Conservation (phyloP, 306 rosid genomes). For the Citrullus colocynthis region DNA sequence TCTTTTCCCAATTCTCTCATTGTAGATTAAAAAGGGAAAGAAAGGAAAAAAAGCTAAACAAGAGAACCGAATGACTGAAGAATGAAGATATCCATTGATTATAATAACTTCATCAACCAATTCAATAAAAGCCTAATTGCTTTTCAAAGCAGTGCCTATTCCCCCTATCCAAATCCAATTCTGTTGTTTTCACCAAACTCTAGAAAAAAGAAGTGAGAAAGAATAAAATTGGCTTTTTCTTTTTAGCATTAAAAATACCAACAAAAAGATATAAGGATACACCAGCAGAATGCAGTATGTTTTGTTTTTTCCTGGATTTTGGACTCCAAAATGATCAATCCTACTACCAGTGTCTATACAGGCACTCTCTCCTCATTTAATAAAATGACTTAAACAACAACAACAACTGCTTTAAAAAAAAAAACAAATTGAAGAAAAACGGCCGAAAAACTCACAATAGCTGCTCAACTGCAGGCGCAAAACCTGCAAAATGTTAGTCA, state of each 20-base stretch:
- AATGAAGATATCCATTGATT: background rate
- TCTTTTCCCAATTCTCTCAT: background rate
- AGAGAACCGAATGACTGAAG: background rate
- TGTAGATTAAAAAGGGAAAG: background rate
- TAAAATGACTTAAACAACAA: background rate
- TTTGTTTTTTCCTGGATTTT: background rate
- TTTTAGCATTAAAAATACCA: constrained; percentile 4
- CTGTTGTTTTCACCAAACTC: background rate
- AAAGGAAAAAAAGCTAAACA: background rate
- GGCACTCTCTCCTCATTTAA: background rate
- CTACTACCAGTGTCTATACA: constrained; percentile 2
- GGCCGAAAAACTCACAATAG: background rate
- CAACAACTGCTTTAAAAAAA: background rate
- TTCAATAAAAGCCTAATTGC: background rate
- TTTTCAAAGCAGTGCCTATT: background rate
- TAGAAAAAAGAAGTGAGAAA: background rate
- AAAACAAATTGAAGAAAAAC: background rate
- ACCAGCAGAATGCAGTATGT: background rate
- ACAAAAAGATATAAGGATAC: background rate
- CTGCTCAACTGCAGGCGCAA: constrained; percentile 8
- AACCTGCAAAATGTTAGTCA: constrained; percentile 8
- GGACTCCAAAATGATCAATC: background rate
- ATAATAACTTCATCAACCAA: background rate
- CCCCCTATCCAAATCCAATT: background rate
- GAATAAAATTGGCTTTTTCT: background rate